Percentiles rank a stretch among this genome's conserved stretches.
These are phyloP conservation scores for Beta corolliflora DNA, from an alignment of 179 eudicot species.

Conservation along the genomic window DNA sequence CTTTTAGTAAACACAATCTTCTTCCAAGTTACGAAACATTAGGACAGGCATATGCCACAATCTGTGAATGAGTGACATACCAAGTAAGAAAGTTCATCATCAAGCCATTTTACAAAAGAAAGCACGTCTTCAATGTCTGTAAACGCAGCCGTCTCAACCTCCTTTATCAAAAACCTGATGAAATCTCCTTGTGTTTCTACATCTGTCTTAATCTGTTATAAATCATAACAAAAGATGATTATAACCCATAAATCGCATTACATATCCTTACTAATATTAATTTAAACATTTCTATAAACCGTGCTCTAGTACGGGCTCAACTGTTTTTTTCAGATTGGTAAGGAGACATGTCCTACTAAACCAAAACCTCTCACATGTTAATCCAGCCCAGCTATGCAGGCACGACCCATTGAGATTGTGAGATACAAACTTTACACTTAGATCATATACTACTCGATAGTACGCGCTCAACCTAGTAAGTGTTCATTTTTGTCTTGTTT, in stretches of 20 bases:
- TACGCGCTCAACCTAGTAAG: no score
- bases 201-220: constrained; percentile 85
- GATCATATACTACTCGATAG: no score
- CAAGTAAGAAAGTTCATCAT: constrained; percentile 94
- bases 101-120: constrained; percentile 98
- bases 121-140: constrained; percentile 92
- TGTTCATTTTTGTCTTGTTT: no score
- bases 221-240: background rate
- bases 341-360: no score
- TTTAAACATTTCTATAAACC: no score
- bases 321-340: no score
- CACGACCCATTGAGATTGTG: no score
- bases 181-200: constrained; percentile 98
- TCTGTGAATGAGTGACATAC: constrained; percentile 34
- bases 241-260: background rate
- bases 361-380: no score
- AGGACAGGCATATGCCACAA: background rate
- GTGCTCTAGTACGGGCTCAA: no score
- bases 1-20: background rate
- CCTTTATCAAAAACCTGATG: constrained; percentile 82
- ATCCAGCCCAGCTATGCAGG: no score
- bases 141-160: constrained; percentile 83
- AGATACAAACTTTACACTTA: no score
- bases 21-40: background rate
- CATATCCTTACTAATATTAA: no score